Base-by-base conservation (phyloP, 2,329 filamentous ascomycete species). In the Coniochaeta sp. region DNA sequence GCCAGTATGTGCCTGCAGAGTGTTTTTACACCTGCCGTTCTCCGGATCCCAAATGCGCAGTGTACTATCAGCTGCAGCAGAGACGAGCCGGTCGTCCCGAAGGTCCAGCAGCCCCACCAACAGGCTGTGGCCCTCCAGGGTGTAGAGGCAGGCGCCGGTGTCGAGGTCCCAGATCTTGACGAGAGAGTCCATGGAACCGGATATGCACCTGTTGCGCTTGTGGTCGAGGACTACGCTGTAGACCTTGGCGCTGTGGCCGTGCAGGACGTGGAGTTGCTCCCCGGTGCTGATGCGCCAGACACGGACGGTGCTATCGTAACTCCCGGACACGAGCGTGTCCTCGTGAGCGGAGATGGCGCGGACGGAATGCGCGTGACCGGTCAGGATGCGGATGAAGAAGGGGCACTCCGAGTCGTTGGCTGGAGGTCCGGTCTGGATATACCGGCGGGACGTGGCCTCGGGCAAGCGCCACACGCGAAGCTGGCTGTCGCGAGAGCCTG, bases 211-310 rank as follows among this genome's bases (percentile, higher is more conserved):
- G 63, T 95, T 95, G 53, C 94, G 87, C 61, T 87, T 85, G 59
- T 91, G 87, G 63, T 99, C 94, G 20, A 97, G 75, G 8, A 99
- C 94, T 8, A 99, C 94, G 55, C 91, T 96, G 67, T 99, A 99
- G 0, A 99, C 94, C 67, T 99, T 97, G 65, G 92, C 85, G 0
- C 82, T 81, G 65, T 99, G 94, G 1, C 94, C 94, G 55, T 87
- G 83, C 4, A 99, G 76, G 12, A 90, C 83, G 63, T 96, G 89
- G 3, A 94, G 66, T 7, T 87, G 82, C 63, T 97, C 91, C 48
- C 94, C 94, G 0, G 91, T 99, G 51, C 91, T 97, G 58, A 99
- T 96, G 61, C 88, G 91, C 94, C 94, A 99, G 1, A 99, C 92
- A 31, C 92, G 84, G 5, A 99, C 94, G 0, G 88, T 94, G 67